Percentiles rank a stretch among this genome's conserved stretches.
These are phyloP conservation scores for Panaeolus cyanescens DNA, from an alignment of 768 basidiomycete genomes.

Conservation along the genomic window DNA sequence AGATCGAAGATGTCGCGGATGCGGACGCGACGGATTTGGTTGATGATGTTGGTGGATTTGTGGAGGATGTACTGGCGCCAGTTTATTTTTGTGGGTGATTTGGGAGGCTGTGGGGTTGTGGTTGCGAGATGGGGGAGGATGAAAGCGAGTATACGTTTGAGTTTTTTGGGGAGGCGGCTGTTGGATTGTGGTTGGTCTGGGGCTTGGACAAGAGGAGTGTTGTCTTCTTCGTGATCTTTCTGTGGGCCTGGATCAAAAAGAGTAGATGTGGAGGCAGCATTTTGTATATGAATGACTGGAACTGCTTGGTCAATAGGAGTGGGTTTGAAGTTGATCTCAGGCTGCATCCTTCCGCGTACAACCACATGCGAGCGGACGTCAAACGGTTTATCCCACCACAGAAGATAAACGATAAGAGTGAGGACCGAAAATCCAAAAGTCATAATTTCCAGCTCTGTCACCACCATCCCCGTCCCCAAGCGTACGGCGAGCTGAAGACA, in stretches of 20 bases:
- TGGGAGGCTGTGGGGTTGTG: neutral
- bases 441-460: conserved; percentile 4
- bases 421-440: conserved; percentile 8
- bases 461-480: neutral
- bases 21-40: neutral
- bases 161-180: neutral
- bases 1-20: neutral
- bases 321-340: neutral
- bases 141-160: neutral
- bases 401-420: neutral
- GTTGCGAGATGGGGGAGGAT: neutral
- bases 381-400: conserved; percentile 7
- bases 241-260: neutral
- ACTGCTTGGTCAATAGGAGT: neutral
- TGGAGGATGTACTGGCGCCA: neutral
- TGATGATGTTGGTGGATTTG: neutral
- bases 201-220: neutral
- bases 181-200: neutral
- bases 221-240: neutral
- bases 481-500: neutral
- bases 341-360: neutral
- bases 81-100: neutral
- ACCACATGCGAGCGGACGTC: neutral
- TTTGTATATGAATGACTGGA: neutral
- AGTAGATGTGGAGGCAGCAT: neutral